Conservation (phyloP, 495 filamentous ascomycete species). For the Penicillium paxilli region DNA sequence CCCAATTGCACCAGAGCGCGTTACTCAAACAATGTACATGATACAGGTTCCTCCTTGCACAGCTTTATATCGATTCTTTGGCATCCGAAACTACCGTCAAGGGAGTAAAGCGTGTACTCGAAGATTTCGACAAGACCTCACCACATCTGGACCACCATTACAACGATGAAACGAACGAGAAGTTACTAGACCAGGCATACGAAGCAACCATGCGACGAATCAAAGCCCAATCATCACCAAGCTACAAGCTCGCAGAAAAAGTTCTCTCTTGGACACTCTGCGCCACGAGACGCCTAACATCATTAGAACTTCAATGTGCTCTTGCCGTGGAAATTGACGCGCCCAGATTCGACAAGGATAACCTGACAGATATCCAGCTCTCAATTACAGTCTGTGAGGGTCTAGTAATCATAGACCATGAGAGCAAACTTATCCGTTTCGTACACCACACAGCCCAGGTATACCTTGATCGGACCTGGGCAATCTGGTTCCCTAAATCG, state of each 20-base stretch:
- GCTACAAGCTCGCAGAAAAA: background rate
- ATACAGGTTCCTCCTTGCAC: constrained; percentile 21
- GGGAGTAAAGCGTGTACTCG: background rate
- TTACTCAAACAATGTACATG: no score
- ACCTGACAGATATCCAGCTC: background rate
- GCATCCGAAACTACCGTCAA: background rate
- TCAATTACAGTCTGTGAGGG: background rate
- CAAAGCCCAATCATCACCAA: background rate
- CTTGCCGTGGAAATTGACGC: background rate
- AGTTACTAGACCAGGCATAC: background rate
- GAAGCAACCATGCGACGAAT: background rate
- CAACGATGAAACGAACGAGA: background rate
- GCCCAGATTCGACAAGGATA: background rate
- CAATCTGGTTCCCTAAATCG: background rate
- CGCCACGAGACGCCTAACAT: background rate
- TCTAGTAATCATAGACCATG: background rate
- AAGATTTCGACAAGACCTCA: background rate
- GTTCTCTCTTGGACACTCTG: background rate
- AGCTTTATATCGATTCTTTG: background rate
- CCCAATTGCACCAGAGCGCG: background rate
- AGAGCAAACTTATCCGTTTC: background rate
- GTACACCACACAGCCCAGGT: background rate
- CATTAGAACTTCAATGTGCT: background rate
- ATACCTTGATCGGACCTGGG: background rate
- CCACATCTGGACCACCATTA: no score